These are phyloP conservation scores for Quaeritorhiza haematococci DNA, from an alignment of 371 early-diverging fungal species.

Conservation along the genomic window DNA sequence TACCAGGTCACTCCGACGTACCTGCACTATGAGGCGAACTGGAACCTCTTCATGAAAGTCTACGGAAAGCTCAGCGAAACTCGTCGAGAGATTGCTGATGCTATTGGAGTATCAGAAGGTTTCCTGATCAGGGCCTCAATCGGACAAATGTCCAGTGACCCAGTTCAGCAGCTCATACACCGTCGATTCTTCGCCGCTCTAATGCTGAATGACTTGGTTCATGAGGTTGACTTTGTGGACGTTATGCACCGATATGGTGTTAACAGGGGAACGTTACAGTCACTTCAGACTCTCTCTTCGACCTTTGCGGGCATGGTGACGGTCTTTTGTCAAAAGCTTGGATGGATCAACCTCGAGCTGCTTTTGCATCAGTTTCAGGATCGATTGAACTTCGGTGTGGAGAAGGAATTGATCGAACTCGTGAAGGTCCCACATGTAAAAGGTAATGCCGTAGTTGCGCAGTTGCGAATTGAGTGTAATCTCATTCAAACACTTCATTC, in stretches of 20 bases:
- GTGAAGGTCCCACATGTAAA: conserved; percentile 9
- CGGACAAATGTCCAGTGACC: neutral
- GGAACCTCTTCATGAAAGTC: conserved; percentile 8
- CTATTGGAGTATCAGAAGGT: conserved; percentile 8
- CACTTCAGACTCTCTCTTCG: conserved; percentile 10
- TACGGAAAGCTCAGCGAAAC: neutral
- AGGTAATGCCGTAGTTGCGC: conserved; percentile 3
- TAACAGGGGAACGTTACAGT: conserved; percentile 11
- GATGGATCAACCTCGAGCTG: conserved; percentile 11
- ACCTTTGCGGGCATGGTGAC: conserved; percentile 25
- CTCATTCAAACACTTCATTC: neutral
- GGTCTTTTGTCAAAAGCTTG: conserved; percentile 16
- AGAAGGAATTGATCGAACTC: conserved; percentile 14
- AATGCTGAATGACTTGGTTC: conserved; percentile 28
- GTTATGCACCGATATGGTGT: conserved; percentile 7
- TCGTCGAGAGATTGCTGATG: conserved; percentile 3
- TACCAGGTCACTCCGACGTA: conserved; percentile 29
- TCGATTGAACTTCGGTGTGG: conserved; percentile 20
- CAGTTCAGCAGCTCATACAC: conserved; percentile 1
- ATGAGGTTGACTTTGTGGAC: conserved; percentile 13
- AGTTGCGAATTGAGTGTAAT: neutral
- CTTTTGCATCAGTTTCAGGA: conserved; percentile 14
- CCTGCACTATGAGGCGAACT: conserved; percentile 5
- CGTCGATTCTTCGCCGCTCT: conserved; percentile 22
- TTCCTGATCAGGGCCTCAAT: conserved; percentile 11